Conservation (phyloP, 768 basidiomycete species). For the Boletales sp. region DNA sequence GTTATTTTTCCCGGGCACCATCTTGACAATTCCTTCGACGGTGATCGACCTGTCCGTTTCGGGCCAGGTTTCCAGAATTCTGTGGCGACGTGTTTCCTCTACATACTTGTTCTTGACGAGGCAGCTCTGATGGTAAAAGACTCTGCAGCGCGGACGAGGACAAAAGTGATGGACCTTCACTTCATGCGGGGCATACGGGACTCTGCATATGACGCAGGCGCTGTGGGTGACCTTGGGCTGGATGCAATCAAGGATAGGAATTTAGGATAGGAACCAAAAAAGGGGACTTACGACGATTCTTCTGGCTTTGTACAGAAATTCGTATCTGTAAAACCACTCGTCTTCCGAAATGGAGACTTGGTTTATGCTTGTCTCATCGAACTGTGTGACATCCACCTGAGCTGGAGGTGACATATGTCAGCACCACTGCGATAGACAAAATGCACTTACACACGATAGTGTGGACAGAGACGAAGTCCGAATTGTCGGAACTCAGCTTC, state of each 20-base stretch:
- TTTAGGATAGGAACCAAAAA: background rate
- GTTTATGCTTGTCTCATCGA: constrained; percentile 37
- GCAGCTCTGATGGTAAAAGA: constrained; percentile 48
- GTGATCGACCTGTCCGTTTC: constrained; percentile 22
- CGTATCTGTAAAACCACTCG: constrained; percentile 48
- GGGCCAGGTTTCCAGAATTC: constrained; percentile 38
- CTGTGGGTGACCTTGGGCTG: constrained; percentile 40
- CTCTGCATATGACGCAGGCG: constrained; percentile 42
- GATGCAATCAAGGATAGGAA: background rate
- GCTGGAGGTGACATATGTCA: constrained; percentile 23
- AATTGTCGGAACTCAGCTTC: constrained; percentile 45
- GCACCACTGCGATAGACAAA: background rate
- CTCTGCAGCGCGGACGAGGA: constrained; percentile 46
- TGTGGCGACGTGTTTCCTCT: constrained; percentile 18
- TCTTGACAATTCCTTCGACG: background rate
- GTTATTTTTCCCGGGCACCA: background rate
- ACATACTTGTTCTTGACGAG: constrained; percentile 30
- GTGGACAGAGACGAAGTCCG: constrained; percentile 43
- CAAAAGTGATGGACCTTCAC: constrained; percentile 52
- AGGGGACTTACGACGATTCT: constrained; percentile 34
- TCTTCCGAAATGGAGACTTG: constrained; percentile 38
- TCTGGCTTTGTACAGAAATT: constrained; percentile 33
- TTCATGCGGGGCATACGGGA: constrained; percentile 45
- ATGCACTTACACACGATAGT: constrained; percentile 38
- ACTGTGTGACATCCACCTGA: constrained; percentile 29